phyloP scores from a whole-genome alignment of 73 alveolate genomes.

The Symbiodinium natans region DNA sequence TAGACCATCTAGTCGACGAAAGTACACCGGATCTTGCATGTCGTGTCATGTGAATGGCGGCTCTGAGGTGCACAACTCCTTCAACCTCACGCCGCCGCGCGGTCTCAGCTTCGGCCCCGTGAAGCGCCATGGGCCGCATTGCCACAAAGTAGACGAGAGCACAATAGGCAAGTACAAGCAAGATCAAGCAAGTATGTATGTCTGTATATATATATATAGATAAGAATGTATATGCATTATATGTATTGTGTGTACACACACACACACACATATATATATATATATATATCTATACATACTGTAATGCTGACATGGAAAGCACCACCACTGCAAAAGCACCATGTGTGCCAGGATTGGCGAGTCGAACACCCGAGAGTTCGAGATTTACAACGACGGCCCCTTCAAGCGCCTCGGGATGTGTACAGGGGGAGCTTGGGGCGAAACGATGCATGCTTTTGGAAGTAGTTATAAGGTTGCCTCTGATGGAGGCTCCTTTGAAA shows the following conservation, averaged over 20 bases:
- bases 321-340: no score
- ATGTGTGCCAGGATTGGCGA: constrained; percentile 40
- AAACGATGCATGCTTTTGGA: neutral
- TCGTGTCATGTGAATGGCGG: neutral
- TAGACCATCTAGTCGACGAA: no score
- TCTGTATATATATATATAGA: no score
- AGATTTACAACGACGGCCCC: constrained; percentile 83
- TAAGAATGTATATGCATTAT: no score
- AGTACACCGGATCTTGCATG: no score
- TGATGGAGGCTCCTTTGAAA: neutral
- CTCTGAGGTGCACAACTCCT: constrained; percentile 63
- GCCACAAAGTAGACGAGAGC: no score
- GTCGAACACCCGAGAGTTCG: constrained; percentile 60
- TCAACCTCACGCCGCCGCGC: constrained; percentile 56
- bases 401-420: constrained; percentile 29
- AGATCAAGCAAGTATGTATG: no score
- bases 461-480: neutral
- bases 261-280: no score
- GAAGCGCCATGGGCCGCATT: constrained; percentile 7
- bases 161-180: no score
- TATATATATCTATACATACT: no score
- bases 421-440: neutral
- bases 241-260: no score
- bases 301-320: no score
- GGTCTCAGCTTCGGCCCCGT: constrained; percentile 83